Percentiles rank a stretch among this genome's conserved stretches.
phyloP scores from a whole-genome alignment of 345 rosid species.

The Ailanthus altissimus region DNA sequence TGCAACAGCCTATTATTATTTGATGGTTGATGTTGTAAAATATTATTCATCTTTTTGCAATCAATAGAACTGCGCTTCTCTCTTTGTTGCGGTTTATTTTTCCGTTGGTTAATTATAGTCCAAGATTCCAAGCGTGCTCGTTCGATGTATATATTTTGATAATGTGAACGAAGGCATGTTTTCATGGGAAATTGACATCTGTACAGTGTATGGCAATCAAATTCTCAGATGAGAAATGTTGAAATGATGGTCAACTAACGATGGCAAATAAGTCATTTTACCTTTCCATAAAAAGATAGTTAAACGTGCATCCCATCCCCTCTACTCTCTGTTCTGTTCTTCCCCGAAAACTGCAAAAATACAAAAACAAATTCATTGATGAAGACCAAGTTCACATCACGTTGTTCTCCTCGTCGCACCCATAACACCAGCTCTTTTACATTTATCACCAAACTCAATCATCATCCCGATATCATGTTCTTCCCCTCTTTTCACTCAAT shows the following conservation, averaged over 20 bases:
- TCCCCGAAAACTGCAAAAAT: not conserved
- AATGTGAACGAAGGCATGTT: not conserved
- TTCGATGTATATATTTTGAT: not conserved
- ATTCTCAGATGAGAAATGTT: not conserved
- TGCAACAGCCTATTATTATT: not conserved
- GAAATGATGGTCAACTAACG: not conserved
- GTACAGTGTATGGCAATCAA: not conserved
- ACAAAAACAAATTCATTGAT: not conserved
- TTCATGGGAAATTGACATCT: not conserved
- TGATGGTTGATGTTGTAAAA: no score
- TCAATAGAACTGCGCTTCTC: not conserved
- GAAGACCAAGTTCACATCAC: not conserved
- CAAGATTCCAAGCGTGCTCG: not conserved
- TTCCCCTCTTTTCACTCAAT: conserved; percentile 20
- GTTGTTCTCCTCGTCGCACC: not conserved
- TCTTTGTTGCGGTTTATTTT: not conserved
- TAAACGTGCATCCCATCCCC: conserved; percentile 16
- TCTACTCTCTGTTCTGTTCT: not conserved
- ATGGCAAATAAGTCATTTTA: conserved; percentile 4
- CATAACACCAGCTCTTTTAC: not conserved
- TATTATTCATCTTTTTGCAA: no score
- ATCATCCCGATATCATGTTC: conserved; percentile 3
- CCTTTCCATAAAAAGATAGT: not conserved
- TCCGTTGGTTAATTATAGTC: not conserved
- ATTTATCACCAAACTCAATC: not conserved